phyloP scores from a whole-genome alignment of 2,329 filamentous ascomycete species.

The Aspergillus uvarum region DNA sequence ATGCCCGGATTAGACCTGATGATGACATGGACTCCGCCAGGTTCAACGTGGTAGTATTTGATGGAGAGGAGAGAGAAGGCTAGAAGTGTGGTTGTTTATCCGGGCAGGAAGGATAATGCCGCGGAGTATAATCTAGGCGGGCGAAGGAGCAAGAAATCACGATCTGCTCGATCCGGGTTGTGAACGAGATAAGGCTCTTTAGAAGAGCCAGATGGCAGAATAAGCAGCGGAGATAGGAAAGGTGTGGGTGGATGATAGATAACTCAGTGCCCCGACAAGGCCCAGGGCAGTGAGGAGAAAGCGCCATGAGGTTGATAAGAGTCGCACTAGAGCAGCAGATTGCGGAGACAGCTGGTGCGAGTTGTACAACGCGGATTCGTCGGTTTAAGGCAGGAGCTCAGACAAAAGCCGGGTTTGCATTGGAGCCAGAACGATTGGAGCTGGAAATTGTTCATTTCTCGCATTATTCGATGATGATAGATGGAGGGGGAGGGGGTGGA shows the following conservation, averaged over 20 bases:
- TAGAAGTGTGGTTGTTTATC: not conserved
- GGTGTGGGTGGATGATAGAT: constrained; percentile 20
- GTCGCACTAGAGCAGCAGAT: constrained; percentile 19
- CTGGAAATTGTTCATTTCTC: constrained; percentile 11
- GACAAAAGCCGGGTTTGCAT: constrained; percentile 13
- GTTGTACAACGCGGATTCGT: constrained; percentile 23
- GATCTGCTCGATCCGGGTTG: not conserved
- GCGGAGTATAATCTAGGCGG: not conserved
- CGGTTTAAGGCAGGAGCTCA: constrained; percentile 21
- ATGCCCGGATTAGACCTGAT: constrained; percentile 37
- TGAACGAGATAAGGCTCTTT: constrained; percentile 17
- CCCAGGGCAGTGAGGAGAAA: constrained; percentile 24
- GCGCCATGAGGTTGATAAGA: constrained; percentile 22
- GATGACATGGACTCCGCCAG: constrained; percentile 14
- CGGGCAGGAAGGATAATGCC: not conserved
- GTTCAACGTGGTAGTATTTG: not conserved
- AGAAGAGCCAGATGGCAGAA: constrained; percentile 11
- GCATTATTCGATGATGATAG: constrained; percentile 16
- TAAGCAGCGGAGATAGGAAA: constrained; percentile 15
- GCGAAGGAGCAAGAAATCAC: not conserved
- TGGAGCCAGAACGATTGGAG: constrained; percentile 13
- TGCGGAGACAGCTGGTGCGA: constrained; percentile 27
- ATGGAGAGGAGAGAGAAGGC: not conserved
- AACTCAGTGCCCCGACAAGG: constrained; percentile 17
- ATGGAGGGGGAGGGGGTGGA: constrained; percentile 8